Evolutionary conservation across 495 filamentous ascomycete genomes (phyloP), one percentile per base, ranked within the genome.

Genomic region (Penicillium pancosmium): DNA sequence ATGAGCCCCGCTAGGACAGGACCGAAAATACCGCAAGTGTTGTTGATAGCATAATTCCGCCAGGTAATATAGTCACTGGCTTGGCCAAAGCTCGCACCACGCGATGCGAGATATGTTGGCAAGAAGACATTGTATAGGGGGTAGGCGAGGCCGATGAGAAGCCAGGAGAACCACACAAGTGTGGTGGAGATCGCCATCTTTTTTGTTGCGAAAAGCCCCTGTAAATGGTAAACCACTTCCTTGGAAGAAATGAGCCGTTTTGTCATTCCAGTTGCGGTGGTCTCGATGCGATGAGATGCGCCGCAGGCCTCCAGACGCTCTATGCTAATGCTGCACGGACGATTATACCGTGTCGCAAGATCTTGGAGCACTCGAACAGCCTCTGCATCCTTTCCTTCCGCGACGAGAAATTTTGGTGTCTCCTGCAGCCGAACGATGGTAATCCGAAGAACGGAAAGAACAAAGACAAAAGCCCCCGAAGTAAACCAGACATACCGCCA

Each of bases 41-140:
- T 90, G 54, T 81, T 81, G 54, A 90, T 77, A 4, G 86, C 80
- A 66, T 91, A 91, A 73, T 91, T 90, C 47, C 87, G 79, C 88
- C 88, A 92, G 23, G 76, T 81, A 9, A 82, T 79, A 65, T 82
- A 88, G 13, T 73, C 41, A 64, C 77, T 70, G 56, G 70, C 47
- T 60, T 75, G 52, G 47, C 80, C 79, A 50, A 80, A 73, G 0
- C 67, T 50, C 6, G 80, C 80, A 41, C 82, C 80, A 13, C 79
- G 75, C 8, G 73, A 71, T 11, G 62, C 54, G n/a, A 83, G 72
- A 50, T 83, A 83, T 13, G 67, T 64, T 3, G 80, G 83, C 1
- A 91, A 67, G 67, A 88, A 91, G 51, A 88, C 86, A 59, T 88
- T 87, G 72, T 87, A 90, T 1, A 91, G 72, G 1, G 87, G 87